Conservation (phyloP, 441 rosid genomes). For the Aleurites moluccanus region DNA sequence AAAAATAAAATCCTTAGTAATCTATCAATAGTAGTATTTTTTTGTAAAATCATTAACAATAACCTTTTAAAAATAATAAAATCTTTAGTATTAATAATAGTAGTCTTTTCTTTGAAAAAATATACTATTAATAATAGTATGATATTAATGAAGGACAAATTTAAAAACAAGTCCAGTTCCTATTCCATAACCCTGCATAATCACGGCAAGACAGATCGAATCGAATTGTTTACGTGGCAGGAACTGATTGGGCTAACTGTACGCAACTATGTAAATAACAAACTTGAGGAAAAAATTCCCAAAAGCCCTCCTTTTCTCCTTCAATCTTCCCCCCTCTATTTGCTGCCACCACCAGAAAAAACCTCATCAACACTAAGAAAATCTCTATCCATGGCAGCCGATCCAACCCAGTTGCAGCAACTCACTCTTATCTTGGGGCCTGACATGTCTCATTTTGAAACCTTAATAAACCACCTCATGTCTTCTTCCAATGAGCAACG, state of each 20-base stretch:
- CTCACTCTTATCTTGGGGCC: constrained; percentile 74
- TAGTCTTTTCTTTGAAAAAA: too few species aligned
- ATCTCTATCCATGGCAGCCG: constrained; percentile 5
- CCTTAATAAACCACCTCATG: constrained; percentile 70
- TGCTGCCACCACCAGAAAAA: constrained; percentile 17
- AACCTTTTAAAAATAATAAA: too few species aligned
- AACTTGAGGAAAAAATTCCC: constrained; percentile 2
- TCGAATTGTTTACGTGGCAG: neutral
- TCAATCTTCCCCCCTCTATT: constrained; percentile 14
- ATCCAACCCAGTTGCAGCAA: constrained; percentile 40
- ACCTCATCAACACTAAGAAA: neutral
- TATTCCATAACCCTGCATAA: too few species aligned
- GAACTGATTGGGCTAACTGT: neutral
- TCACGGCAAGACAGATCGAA: neutral
- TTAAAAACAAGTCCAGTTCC: too few species aligned
- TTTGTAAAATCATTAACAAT: too few species aligned
- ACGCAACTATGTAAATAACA: neutral
- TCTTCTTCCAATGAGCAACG: constrained; percentile 89
- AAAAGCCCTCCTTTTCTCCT: constrained; percentile 5
- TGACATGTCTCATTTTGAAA: constrained; percentile 72
- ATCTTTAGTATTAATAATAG: too few species aligned
- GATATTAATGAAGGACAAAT: too few species aligned
- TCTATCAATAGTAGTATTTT: too few species aligned
- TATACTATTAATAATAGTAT: too few species aligned
- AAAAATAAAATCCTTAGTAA: too few species aligned